Evolutionary conservation across 2,329 filamentous ascomycete genomes (phyloP), one percentile per base, ranked within the genome.

Genomic region (Sporothrix brasiliensis): DNA sequence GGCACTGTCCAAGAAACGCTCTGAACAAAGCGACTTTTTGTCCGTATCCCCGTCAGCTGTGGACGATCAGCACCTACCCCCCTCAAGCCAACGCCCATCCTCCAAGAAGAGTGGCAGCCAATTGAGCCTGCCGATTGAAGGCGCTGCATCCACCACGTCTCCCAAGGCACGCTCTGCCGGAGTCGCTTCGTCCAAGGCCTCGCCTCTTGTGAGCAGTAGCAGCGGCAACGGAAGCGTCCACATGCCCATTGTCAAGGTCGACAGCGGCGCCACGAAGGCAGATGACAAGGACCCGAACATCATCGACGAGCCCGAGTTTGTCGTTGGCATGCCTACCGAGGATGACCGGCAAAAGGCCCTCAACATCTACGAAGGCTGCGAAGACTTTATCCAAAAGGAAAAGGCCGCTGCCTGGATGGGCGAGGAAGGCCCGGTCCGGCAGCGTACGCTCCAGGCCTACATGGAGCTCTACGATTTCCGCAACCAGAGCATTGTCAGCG

Each of bases 391-490:
- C 27, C 85, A 86, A 53, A 93, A 92, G 76, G 88, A 91, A 44
- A 90, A 91, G 77, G 93, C 94, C 19, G 93, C 94, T 34, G 87
- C 93, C 39, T 96, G 93, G 89, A 89, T 97, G 80, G 95, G 95
- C 75, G 92, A 95, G 75, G 88, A 90, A 73, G 87, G 87, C 0
- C 82, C 83, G 1, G 80, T 88, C 44, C 83, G 87, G 19, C 84
- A 88, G 75, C 82, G 87, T 27, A 88, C 86, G 0, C 77, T 90
- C 27, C 81, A 82, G 74, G 94, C 94, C 0, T 99, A 97, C 79
- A 97, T 99, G 91, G 89, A 93, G 72, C 83, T 97, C 13, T 97
- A 94, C 78, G 91, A 97, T 77, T 98, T 95, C 82, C 83, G 87
- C 9, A 90, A 91, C 75, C 85, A 91, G 76, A 97, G 92, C 78